Evolutionary conservation across 164 flowering plant genomes (phyloP), one percentile per base, ranked within the genome.

Genomic region (Liquidambar formosana): DNA sequence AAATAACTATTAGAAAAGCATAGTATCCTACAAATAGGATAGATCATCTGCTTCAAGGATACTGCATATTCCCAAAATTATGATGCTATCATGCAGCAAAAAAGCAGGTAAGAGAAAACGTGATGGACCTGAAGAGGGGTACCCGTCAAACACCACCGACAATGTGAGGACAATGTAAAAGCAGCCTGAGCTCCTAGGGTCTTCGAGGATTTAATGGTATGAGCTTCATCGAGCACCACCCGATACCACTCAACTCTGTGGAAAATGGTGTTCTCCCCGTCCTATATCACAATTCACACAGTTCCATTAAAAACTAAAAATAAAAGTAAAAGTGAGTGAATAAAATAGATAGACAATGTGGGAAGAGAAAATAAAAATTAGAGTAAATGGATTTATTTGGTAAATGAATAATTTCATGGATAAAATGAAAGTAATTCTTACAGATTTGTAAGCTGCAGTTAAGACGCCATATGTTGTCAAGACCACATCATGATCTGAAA

Each of bases 71-170:
- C 25, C 15, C 13, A 47, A 19, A 47, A 25, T 45, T 13, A 8
- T 47, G 66, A 64, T 47, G 41, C 14, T 28, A 59, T 33, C 44
- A 59, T 4, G 11, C 26, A 28, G 63, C 18, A 44, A 47, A 14
- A n/a, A 61, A 26, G 27, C 51, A 21, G 33, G n/a, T 25, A 52
- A 43, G 28, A 23, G 57, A 44, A 27, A 27, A 54, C 10, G 60
- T 19, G 21, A 49, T 56, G 21, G 52, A 89, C 97, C 96, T 90
- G 97, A 68, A 92, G 82, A 67, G 96, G 96, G 15, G 96, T 92
- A 23, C 97, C 94, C 2, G 97, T 90, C 22, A 90, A 84, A 77
- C 97, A 92, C 97, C 97, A 92, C 48, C 94, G 75, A 71, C 94
- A 89, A 64, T 85, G 73, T 26, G 96, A 77, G 41, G 83, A 73